Evolutionary conservation across 1,284 basidiomycete species (phyloP).

Genomic region (Thecaphora thlaspeos): DNA sequence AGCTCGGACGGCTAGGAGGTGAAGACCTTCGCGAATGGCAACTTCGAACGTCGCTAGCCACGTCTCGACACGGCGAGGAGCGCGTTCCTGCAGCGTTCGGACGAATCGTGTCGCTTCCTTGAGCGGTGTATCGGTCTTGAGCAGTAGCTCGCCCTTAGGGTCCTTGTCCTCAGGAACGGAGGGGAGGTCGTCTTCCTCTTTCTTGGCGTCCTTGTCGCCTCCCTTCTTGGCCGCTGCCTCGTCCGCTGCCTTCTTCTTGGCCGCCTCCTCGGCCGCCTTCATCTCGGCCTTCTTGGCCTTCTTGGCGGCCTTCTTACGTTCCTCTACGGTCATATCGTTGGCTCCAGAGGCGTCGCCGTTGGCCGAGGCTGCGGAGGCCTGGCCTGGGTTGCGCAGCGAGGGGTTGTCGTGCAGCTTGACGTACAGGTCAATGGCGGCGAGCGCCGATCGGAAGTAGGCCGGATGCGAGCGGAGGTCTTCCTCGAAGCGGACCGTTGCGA

Average conservation of each 20-base stretch:
- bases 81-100: constrained; percentile 65
- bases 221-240: constrained; percentile 25
- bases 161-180: constrained; percentile 57
- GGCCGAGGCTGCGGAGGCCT: constrained; percentile 56
- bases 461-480: constrained; percentile 75
- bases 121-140: constrained; percentile 61
- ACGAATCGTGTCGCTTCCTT: constrained; percentile 75
- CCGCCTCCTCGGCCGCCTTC: constrained; percentile 24
- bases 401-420: constrained; percentile 58
- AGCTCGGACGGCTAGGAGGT: constrained; percentile 73
- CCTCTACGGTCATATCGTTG: constrained; percentile 9
- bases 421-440: constrained; percentile 73
- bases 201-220: constrained; percentile 54
- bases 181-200: constrained; percentile 74
- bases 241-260: constrained; percentile 18
- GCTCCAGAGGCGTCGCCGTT: constrained; percentile 43
- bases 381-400: constrained; percentile 47
- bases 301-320: constrained; percentile 33
- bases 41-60: constrained; percentile 81
- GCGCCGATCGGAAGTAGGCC: constrained; percentile 72
- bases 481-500: constrained; percentile 78
- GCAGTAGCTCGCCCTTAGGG: constrained; percentile 38
- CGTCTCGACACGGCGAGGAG: constrained; percentile 65
- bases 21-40: constrained; percentile 72
- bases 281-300: constrained; percentile 27